Percentiles rank a stretch among this genome's conserved stretches.
Conservation (phyloP, 768 basidiomycete genomes). For the Melanogaster broomeanus region DNA sequence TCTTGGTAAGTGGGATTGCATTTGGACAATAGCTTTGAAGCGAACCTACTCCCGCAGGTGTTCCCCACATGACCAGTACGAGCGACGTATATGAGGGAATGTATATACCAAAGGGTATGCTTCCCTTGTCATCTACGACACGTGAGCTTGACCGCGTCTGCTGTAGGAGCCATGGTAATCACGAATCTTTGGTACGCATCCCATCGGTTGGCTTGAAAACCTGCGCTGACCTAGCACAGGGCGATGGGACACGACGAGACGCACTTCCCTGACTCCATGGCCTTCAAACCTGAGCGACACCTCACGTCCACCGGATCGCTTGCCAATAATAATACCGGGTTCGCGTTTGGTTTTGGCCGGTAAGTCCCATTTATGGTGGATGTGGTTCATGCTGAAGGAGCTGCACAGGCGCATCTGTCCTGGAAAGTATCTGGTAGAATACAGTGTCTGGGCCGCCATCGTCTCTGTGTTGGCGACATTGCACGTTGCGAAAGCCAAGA, state of each 20-base stretch:
- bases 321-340: too few relatives aligned
- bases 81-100: slow-evolving; percentile 30
- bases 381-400: background rate
- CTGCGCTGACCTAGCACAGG: slow-evolving; percentile 27
- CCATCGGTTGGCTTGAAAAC: background rate
- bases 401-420: slow-evolving; percentile 30
- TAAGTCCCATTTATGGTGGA: background rate
- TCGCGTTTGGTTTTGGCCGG: slow-evolving; percentile 29
- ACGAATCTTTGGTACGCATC: slow-evolving; percentile 25
- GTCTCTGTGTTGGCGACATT: slow-evolving; percentile 33
- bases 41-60: slow-evolving; percentile 8
- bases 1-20: slow-evolving; percentile 17
- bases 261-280: slow-evolving; percentile 51
- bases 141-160: background rate
- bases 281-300: slow-evolving; percentile 59
- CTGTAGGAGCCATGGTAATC: slow-evolving; percentile 21
- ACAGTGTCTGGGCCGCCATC: slow-evolving; percentile 33
- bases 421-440: slow-evolving; percentile 35
- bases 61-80: slow-evolving; percentile 22
- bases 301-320: slow-evolving; percentile 28
- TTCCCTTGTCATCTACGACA: background rate
- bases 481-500: slow-evolving; percentile 25
- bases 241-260: slow-evolving; percentile 51
- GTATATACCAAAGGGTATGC: slow-evolving; percentile 31
- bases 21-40: background rate